Evolutionary conservation across 495 filamentous ascomycete species (phyloP), one percentile per base, ranked within the genome.

Genomic region (Xylona heveae): DNA sequence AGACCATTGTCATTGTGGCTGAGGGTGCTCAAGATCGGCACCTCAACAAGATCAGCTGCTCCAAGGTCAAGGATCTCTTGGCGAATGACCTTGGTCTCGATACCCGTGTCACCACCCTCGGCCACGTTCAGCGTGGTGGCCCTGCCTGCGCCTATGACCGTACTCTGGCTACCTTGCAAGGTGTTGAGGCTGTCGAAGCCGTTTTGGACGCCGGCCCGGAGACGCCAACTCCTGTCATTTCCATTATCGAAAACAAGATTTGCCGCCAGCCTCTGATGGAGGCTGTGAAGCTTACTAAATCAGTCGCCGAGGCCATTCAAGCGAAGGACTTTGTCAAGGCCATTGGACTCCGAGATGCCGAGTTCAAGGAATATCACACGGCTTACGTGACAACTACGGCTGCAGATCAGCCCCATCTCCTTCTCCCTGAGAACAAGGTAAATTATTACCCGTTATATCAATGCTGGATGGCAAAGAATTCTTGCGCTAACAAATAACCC

Each of bases 211-310:
- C 80, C 36, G 79, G 68, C 5, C 83, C 90, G 5, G 70, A 84
- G 19, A 83, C 78, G 1, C 77, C 79, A n/a, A 88, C 79, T 24
- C 82, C 81, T 25, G 78, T 99, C 43, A 95, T 99, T 45, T 74
- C 78, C 37, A 79, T 99, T 32, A 83, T 72, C 33, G 90, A 99
- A 59, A 99, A 99, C 62, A 94, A 99, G 59, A 94, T 99, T 42
- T 63, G 77, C 38, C 69, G 84, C 30, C 83, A 77, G 39, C 75
- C 81, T 13, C 57, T 99, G 8, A 72, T 94, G 56, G 68, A 92
- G 42, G 85, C 90, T 1, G 85, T 99, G 1, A 55, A 64, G 30
- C 64, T 72, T 36, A 95, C 90, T 3, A 71, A 93, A 45, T 61
- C 74, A 36, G 81, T 95, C 5, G 71, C 83, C 4, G 62, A 57